Conservation (phyloP, 1,284 basidiomycete genomes). For the Ceratobasidium sp. region DNA sequence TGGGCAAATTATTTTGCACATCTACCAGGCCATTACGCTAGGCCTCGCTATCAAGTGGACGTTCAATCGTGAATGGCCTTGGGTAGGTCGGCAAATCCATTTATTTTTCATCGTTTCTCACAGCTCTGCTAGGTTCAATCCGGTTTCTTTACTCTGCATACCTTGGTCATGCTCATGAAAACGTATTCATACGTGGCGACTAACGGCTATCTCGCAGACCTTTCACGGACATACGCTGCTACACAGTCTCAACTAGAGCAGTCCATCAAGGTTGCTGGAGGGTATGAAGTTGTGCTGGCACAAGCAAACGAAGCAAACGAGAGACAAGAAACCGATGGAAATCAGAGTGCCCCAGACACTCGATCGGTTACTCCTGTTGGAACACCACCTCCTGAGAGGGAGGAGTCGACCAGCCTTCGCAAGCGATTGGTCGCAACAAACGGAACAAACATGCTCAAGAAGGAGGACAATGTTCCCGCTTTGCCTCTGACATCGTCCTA, state of each 20-base stretch:
- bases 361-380: slow-evolving; percentile 30
- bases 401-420: background rate
- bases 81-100: slow-evolving; percentile 5
- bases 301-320: slow-evolving; percentile 45
- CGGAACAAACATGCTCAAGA: slow-evolving; percentile 33
- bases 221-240: slow-evolving; percentile 47
- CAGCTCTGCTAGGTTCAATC: slow-evolving; percentile 90
- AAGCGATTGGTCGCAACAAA: slow-evolving; percentile 36
- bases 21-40: slow-evolving; percentile 75
- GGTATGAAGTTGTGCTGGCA: slow-evolving; percentile 46
- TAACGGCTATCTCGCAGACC: slow-evolving; percentile 82
- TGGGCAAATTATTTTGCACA: slow-evolving; percentile 79
- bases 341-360: background rate
- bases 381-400: slow-evolving; percentile 10
- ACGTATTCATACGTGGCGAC: slow-evolving; percentile 93
- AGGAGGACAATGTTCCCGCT: slow-evolving; percentile 3
- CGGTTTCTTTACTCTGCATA: slow-evolving; percentile 93
- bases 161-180: slow-evolving; percentile 93
- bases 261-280: slow-evolving; percentile 48
- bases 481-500: slow-evolving; percentile 30
- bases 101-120: slow-evolving; percentile 69
- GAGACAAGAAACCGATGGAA: background rate
- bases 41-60: slow-evolving; percentile 81
- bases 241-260: slow-evolving; percentile 48
- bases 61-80: slow-evolving; percentile 61